Evolutionary conservation across 768 basidiomycete genomes (phyloP).

Genomic region (Tricholoma flavovirens): DNA sequence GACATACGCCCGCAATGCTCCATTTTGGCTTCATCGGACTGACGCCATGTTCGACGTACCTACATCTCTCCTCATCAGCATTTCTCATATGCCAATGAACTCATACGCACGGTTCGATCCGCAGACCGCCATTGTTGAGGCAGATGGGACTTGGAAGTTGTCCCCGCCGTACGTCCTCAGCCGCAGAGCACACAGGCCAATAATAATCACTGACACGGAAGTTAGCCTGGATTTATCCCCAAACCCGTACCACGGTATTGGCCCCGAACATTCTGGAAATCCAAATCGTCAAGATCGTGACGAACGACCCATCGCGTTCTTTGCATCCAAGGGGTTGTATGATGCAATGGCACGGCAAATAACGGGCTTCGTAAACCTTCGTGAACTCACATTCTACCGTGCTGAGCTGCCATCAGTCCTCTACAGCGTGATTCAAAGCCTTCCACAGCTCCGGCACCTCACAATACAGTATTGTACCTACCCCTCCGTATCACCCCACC

Average conservation of each 20-base stretch:
- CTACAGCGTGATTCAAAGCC: constrained; percentile 28
- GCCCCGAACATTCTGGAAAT: background rate
- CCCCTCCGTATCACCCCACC: constrained; percentile 16
- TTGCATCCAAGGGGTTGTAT: constrained; percentile 10
- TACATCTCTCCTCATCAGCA: constrained; percentile 8
- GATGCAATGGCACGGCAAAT: constrained; percentile 8
- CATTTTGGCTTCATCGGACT: constrained; percentile 8
- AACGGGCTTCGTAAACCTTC: constrained; percentile 27
- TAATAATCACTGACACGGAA: background rate
- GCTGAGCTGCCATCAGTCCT: constrained; percentile 32
- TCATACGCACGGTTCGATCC: constrained; percentile 10
- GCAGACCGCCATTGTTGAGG: constrained; percentile 10
- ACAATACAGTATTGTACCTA: constrained; percentile 35
- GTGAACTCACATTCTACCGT: constrained; percentile 30
- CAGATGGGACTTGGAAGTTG: constrained; percentile 11
- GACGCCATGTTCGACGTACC: constrained; percentile 9
- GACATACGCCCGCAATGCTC: constrained; percentile 8
- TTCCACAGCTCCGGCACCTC: constrained; percentile 33
- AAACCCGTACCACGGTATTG: background rate
- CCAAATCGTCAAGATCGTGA: background rate
- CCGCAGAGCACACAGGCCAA: background rate
- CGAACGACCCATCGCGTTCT: constrained; percentile 6
- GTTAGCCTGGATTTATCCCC: too few species aligned
- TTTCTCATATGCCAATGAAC: constrained; percentile 8
- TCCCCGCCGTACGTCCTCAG: background rate